phyloP scores from a whole-genome alignment of 768 basidiomycete genomes.

The Erythrobasidium yunnanense region DNA sequence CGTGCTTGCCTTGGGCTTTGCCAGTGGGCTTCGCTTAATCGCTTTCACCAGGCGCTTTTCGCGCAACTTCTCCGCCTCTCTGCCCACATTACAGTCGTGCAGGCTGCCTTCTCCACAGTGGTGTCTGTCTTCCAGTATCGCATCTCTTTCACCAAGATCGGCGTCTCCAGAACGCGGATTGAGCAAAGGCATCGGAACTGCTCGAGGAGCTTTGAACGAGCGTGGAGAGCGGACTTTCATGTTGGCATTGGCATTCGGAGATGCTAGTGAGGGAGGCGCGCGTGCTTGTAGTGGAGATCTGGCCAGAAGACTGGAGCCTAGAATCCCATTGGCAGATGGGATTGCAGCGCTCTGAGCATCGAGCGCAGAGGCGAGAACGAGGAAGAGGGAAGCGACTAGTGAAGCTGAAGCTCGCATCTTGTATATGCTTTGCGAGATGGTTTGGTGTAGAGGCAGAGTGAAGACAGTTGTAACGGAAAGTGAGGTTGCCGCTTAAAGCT shows the following conservation, averaged over 20 bases:
- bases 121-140: background rate
- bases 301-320: background rate
- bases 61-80: background rate
- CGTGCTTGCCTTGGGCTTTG: background rate
- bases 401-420: background rate
- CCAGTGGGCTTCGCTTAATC: background rate
- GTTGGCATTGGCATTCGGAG: background rate
- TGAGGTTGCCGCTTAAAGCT: too few relatives aligned
- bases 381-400: background rate
- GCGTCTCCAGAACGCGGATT: constrained; percentile 3
- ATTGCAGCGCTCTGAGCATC: background rate
- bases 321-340: background rate
- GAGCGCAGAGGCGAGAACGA: background rate
- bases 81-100: constrained; percentile 22
- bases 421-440: background rate
- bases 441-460: background rate
- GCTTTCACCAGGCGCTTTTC: background rate
- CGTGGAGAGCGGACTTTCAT: background rate
- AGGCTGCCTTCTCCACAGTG: constrained; percentile 3
- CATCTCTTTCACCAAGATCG: constrained; percentile 15
- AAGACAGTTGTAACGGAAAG: background rate
- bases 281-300: background rate
- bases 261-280: background rate
- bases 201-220: background rate
- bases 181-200: constrained; percentile 11